A percentile compares a stretch with the other conserved stretches of the same genome.
phyloP scores from a whole-genome alignment of 2,329 filamentous ascomycete genomes.

The Penicillium capsulatum region DNA sequence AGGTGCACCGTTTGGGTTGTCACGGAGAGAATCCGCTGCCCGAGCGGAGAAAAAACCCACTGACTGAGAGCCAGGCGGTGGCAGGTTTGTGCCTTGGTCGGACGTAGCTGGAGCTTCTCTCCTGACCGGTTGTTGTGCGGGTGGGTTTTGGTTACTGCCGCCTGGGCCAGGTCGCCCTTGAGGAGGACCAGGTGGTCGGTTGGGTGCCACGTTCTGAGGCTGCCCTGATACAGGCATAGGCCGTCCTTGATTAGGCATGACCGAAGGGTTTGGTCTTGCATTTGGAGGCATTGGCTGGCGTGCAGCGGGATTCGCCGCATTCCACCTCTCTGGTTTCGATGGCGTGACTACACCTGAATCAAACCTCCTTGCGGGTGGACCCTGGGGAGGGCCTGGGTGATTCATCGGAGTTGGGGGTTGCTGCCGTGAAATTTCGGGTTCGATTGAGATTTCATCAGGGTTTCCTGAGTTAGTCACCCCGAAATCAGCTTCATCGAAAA shows the following conservation, averaged over 20 bases:
- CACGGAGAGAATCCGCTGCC: conserved; percentile 56
- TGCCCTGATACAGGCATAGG: conserved; percentile 15
- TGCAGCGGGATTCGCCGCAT: conserved; percentile 16
- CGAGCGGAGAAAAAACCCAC: conserved; percentile 66
- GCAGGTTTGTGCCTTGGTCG: conserved; percentile 27
- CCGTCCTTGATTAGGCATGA: conserved; percentile 19
- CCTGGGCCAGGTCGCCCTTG: conserved; percentile 15
- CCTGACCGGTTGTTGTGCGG: conserved; percentile 23
- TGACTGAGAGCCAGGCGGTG: conserved; percentile 25
- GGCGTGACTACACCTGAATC: conserved; percentile 33
- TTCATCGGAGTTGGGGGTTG: conserved; percentile 28
- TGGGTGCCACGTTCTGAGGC: conserved; percentile 21
- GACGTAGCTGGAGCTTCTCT: conserved; percentile 18
- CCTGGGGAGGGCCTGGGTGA: conserved; percentile 19
- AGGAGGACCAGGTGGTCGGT: conserved; percentile 14
- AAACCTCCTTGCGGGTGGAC: conserved; percentile 18
- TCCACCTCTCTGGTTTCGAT: conserved; percentile 38
- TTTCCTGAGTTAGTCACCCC: conserved; percentile 65
- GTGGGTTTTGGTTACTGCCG: conserved; percentile 8
- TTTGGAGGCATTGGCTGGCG: conserved; percentile 24
- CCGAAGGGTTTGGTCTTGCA: conserved; percentile 19
- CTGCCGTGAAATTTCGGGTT: conserved; percentile 28
- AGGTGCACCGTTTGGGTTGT: conserved; percentile 45
- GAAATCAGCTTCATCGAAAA: conserved; percentile 75
- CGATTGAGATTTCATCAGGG: conserved; percentile 69